These are phyloP conservation scores for Euryodendron excelsum DNA, from an alignment of 148 eudicot genomes.

Conservation along the genomic window DNA sequence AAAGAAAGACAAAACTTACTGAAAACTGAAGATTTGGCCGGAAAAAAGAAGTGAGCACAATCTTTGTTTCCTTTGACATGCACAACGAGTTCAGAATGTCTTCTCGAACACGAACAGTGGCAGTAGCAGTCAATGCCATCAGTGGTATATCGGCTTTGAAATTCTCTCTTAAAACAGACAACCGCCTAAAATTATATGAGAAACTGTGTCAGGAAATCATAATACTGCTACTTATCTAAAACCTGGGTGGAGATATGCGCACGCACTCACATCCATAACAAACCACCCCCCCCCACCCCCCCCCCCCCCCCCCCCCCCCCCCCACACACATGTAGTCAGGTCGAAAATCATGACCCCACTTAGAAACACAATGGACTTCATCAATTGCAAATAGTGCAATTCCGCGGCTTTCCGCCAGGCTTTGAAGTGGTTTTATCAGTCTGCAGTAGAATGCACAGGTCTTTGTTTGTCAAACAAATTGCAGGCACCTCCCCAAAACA, in stretches of 20 bases:
- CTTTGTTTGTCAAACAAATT: not conserved
- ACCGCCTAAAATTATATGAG: constrained; percentile 44
- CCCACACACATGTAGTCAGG: constrained; percentile 75
- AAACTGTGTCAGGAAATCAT: constrained; percentile 4
- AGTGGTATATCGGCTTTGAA: constrained; percentile 71
- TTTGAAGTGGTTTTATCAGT: constrained; percentile 72
- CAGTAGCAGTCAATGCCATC: constrained; percentile 97
- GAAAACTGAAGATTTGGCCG: constrained; percentile 89
- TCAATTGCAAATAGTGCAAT: constrained; percentile 91
- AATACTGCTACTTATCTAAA: not conserved
- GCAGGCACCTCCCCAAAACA: not conserved
- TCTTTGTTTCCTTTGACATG: constrained; percentile 60
- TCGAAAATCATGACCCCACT: constrained; percentile 99
- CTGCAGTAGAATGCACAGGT: constrained; percentile 40
- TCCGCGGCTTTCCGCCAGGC: constrained; percentile 78
- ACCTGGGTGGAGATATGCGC: not conserved
- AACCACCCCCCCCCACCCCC: too few relatives aligned
- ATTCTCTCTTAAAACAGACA: constrained; percentile 67
- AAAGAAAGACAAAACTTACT: constrained; percentile 37
- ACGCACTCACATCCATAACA: too few relatives aligned
- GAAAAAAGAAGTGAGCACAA: constrained; percentile 77
- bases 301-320: too few relatives aligned
- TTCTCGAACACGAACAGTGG: constrained; percentile 72
- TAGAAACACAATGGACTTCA: constrained; percentile 94
- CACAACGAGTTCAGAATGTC: constrained; percentile 72